Percentiles rank a stretch among this genome's conserved stretches.
Conservation (phyloP, 1,284 basidiomycete genomes). For the Puccinia brachypodii region DNA sequence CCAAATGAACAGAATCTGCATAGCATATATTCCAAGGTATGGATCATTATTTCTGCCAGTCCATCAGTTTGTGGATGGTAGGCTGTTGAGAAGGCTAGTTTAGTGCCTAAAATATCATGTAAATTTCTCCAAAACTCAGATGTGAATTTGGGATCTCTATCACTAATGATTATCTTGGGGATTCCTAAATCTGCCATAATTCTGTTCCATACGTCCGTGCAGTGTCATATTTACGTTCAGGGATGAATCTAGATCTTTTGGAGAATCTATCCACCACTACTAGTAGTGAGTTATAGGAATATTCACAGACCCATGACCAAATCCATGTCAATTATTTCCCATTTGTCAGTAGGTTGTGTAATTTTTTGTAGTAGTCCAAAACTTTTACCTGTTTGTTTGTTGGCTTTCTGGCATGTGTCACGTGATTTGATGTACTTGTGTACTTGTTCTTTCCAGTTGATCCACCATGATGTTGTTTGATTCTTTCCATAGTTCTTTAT, state of each 20-base stretch:
- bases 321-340: conserved; percentile 10
- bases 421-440: neutral
- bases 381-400: neutral
- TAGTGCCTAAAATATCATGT: neutral
- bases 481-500: conserved; percentile 6
- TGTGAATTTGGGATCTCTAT: neutral
- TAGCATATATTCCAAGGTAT: conserved; percentile 19
- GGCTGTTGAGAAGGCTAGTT: neutral
- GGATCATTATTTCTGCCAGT: conserved; percentile 19
- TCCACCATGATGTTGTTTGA: conserved; percentile 2
- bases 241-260: neutral
- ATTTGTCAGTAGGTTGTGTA: neutral
- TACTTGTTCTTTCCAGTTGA: neutral
- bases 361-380: neutral
- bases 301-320: neutral
- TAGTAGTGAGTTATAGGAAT: neutral
- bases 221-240: neutral
- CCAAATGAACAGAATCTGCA: conserved; percentile 20
- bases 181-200: neutral
- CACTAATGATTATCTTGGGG: neutral
- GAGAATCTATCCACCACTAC: neutral
- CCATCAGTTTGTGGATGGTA: conserved; percentile 24
- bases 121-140: neutral
- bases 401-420: neutral
- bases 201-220: neutral